Conservation (phyloP, 768 basidiomycete species). For the Sporobolomyces roseus region DNA sequence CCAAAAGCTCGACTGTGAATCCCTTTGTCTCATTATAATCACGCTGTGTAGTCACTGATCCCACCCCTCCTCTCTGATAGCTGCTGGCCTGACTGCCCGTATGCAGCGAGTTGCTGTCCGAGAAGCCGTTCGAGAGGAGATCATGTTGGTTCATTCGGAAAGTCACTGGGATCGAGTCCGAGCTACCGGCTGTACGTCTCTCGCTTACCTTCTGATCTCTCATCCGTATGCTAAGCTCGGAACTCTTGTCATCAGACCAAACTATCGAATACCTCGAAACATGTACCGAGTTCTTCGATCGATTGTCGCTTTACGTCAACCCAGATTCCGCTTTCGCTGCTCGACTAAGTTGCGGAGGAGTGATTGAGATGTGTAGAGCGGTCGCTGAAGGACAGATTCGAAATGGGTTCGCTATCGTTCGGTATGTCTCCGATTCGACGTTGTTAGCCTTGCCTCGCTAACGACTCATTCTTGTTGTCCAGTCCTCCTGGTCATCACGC, state of each 20-base stretch:
- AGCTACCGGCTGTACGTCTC: conserved; percentile 67
- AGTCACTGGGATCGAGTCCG: conserved; percentile 89
- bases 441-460: too few relatives aligned
- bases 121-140: conserved; percentile 70
- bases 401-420: conserved; percentile 89
- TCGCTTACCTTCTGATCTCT: not conserved
- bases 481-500: conserved; percentile 93
- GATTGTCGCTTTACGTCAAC: conserved; percentile 87
- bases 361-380: conserved; percentile 80
- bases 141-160: conserved; percentile 80
- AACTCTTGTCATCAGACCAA: conserved; percentile 13
- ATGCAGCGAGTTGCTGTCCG: conserved; percentile 78
- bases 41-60: too few relatives aligned
- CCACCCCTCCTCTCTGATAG: conserved; percentile 14
- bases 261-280: conserved; percentile 39
- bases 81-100: conserved; percentile 58
- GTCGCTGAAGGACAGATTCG: conserved; percentile 75
- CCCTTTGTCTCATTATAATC: not conserved
- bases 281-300: conserved; percentile 86
- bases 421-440: conserved; percentile 47
- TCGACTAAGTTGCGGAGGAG: conserved; percentile 85
- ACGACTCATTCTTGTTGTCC: not conserved
- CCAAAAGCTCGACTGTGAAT: conserved; percentile 56
- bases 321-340: conserved; percentile 78
- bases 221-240: not conserved